A percentile compares a stretch with the other conserved stretches of the same genome.
phyloP scores from a whole-genome alignment of 2,329 filamentous ascomycete species.

The Pseudogymnoascus sp. region DNA sequence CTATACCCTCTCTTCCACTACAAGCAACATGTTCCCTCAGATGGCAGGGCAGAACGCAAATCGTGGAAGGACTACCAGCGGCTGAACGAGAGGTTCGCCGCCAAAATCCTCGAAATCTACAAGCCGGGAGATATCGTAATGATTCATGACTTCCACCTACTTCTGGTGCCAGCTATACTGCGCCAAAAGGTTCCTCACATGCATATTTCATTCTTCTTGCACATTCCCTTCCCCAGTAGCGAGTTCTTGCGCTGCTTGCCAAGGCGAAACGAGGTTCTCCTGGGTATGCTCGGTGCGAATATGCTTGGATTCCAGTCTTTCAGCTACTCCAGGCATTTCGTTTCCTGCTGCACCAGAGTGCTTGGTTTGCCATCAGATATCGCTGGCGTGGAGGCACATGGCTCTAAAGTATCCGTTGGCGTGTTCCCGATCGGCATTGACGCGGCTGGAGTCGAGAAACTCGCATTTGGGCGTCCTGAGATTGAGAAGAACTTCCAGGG shows the following conservation, averaged over 20 bases:
- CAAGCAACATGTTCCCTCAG: slow-evolving; percentile 84
- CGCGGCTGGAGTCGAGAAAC: slow-evolving; percentile 66
- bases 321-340: slow-evolving; percentile 90
- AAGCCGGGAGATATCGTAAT: slow-evolving; percentile 88
- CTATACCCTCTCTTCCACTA: slow-evolving; percentile 93
- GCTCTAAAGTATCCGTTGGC: slow-evolving; percentile 80
- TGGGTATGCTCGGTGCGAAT: slow-evolving; percentile 84
- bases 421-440: slow-evolving; percentile 95
- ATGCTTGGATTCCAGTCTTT: slow-evolving; percentile 94
- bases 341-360: slow-evolving; percentile 86
- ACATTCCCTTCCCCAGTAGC: slow-evolving; percentile 91
- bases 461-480: slow-evolving; percentile 64
- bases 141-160: slow-evolving; percentile 89
- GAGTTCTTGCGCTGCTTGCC: slow-evolving; percentile 89
- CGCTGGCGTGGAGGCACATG: slow-evolving; percentile 81
- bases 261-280: slow-evolving; percentile 80
- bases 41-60: slow-evolving; percentile 71
- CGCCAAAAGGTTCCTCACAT: slow-evolving; percentile 80
- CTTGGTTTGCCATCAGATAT: slow-evolving; percentile 84
- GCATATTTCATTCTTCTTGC: slow-evolving; percentile 91
- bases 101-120: slow-evolving; percentile 81
- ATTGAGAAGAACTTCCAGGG: slow-evolving; percentile 65
- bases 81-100: slow-evolving; percentile 88
- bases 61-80: slow-evolving; percentile 91
- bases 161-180: slow-evolving; percentile 81